phyloP scores from a whole-genome alignment of 768 basidiomycete species.

The Russula earlei region DNA sequence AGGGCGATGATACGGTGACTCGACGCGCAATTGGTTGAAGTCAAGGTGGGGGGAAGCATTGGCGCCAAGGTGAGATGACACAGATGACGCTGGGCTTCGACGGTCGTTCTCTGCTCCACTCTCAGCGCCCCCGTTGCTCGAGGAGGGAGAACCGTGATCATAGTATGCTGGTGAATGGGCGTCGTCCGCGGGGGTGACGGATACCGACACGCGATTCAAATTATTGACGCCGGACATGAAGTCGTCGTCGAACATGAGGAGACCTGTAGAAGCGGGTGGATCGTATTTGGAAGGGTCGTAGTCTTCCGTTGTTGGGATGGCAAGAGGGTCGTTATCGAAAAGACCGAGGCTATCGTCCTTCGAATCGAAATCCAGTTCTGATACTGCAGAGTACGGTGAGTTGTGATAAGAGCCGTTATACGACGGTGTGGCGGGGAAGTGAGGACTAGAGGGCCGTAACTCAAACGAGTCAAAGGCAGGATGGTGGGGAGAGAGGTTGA shows the following conservation, averaged over 20 bases:
- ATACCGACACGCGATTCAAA: conserved; percentile 45
- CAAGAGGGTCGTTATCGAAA: conserved; percentile 33
- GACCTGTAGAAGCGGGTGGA: conserved; percentile 30
- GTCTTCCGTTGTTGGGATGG: conserved; percentile 32
- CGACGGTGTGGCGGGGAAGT: conserved; percentile 44
- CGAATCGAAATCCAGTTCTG: conserved; percentile 43
- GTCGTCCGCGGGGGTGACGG: conserved; percentile 25
- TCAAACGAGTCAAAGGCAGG: conserved; percentile 26
- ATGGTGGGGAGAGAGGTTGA: conserved; percentile 30
- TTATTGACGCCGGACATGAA: conserved; percentile 37
- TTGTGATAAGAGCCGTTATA: conserved; percentile 61
- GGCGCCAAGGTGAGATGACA: conserved; percentile 47
- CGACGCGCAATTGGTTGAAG: conserved; percentile 51
- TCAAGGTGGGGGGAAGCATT: conserved; percentile 45
- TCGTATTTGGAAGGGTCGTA: conserved; percentile 76
- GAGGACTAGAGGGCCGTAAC: conserved; percentile 27
- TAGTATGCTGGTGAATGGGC: conserved; percentile 36
- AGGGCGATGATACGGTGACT: conserved; percentile 49
- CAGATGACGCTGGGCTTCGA: conserved; percentile 56
- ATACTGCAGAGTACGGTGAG: conserved; percentile 59
- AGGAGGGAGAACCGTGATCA: conserved; percentile 53
- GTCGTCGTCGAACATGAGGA: conserved; percentile 26
- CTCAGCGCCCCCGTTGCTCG: conserved; percentile 43
- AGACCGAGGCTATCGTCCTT: conserved; percentile 37
- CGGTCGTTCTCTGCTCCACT: conserved; percentile 37